Conservation (phyloP, 306 rosid genomes). For the Adenanthera pavonina region DNA sequence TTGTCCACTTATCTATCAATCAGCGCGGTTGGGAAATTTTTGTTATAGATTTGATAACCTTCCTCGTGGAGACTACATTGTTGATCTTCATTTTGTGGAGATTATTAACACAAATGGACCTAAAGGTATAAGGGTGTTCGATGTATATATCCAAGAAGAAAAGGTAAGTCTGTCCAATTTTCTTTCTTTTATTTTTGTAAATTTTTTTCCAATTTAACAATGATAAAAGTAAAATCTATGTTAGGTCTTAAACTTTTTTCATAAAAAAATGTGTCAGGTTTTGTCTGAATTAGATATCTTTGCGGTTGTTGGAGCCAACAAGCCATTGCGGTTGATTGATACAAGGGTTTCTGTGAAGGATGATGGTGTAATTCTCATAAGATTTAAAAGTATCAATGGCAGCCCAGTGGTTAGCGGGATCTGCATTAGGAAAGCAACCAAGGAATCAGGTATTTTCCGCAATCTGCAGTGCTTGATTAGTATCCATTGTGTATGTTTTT, state of each 20-base stretch:
- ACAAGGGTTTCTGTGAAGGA: slow-evolving; percentile 69
- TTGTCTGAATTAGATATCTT: slow-evolving; percentile 77
- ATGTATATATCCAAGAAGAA: slow-evolving; percentile 79
- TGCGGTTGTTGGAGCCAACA: slow-evolving; percentile 82
- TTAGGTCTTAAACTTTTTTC: slow-evolving; percentile 17
- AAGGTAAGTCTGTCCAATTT: slow-evolving; percentile 54
- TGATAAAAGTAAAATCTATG: slow-evolving; percentile 8
- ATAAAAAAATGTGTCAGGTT: slow-evolving; percentile 60
- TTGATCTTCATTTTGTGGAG: slow-evolving; percentile 85
- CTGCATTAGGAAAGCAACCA: slow-evolving; percentile 66
- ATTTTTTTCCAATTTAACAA: background rate
- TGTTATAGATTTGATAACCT: slow-evolving; percentile 62
- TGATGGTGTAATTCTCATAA: slow-evolving; percentile 58
- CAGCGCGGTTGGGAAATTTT: slow-evolving; percentile 75
- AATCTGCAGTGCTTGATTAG: slow-evolving; percentile 20
- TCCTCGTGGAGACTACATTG: slow-evolving; percentile 69
- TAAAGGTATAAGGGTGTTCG: slow-evolving; percentile 82
- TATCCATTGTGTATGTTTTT: slow-evolving; percentile 4
- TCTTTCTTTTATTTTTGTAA: background rate
- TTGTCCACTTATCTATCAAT: slow-evolving; percentile 68
- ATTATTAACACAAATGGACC: slow-evolving; percentile 84
- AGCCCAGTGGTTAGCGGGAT: slow-evolving; percentile 83
- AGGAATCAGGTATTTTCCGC: slow-evolving; percentile 52
- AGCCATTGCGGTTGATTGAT: slow-evolving; percentile 70
- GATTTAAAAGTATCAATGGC: slow-evolving; percentile 81